Evolutionary conservation across 441 rosid genomes (phyloP).

Genomic region (Dalechampia spathulata): DNA sequence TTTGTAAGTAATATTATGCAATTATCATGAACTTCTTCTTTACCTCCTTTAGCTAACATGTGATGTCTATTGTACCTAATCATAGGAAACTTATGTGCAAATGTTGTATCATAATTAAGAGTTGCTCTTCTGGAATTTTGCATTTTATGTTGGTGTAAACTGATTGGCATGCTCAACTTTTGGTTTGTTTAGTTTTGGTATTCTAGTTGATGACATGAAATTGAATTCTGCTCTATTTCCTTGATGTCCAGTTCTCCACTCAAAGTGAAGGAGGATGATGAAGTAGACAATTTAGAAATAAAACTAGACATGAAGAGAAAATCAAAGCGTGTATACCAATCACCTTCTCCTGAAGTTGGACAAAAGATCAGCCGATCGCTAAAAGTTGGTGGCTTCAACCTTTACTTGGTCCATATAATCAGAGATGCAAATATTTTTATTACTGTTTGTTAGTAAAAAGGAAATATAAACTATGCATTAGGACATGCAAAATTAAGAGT

Average conservation of each 20-base stretch:
- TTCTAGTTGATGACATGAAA: neutral
- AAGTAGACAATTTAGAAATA: conserved; percentile 83
- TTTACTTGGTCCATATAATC: neutral
- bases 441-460: neutral
- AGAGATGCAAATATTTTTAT: neutral
- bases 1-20: no score
- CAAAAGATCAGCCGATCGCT: conserved; percentile 83
- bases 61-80: neutral
- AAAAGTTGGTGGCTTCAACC: conserved; percentile 43
- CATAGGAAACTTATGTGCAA: neutral
- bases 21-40: neutral
- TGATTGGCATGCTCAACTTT: neutral
- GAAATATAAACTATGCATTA: neutral
- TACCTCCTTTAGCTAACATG: neutral
- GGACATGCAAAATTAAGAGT: neutral
- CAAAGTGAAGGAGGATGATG: conserved; percentile 88
- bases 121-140: neutral
- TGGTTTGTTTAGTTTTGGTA: neutral
- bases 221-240: no score
- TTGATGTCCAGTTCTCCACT: conserved; percentile 60
- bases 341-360: conserved; percentile 91
- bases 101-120: neutral
- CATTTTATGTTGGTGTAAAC: no score
- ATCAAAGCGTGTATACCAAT: conserved; percentile 71
- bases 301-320: conserved; percentile 59